Evolutionary conservation across 768 basidiomycete genomes (phyloP).

Genomic region (Xanthoconium purpureum): DNA sequence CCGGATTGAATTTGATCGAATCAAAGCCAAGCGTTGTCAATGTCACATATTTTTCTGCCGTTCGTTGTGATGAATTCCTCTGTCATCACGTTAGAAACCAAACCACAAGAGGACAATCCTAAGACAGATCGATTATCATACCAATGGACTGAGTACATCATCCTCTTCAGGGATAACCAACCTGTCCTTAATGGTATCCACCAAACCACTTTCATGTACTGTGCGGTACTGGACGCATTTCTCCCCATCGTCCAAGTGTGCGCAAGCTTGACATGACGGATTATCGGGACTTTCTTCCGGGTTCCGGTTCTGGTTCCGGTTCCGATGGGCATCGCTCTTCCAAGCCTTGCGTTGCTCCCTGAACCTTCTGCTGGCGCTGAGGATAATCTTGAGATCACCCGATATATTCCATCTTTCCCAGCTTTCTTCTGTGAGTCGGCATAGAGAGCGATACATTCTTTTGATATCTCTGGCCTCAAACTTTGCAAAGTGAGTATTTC

Average conservation of each 20-base stretch:
- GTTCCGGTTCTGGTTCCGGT: not conserved
- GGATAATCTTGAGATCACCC: not conserved
- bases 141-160: not conserved
- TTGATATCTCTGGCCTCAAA: not conserved
- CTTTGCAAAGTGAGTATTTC: not conserved
- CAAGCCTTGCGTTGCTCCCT: not conserved
- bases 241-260: not conserved
- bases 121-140: not conserved
- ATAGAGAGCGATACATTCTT: not conserved
- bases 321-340: not conserved
- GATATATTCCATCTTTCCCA: not conserved
- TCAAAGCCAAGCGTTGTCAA: fast-evolving
- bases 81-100: too few relatives aligned
- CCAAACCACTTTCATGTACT: not conserved
- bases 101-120: too few relatives aligned
- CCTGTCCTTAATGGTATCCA: not conserved
- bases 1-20: not conserved
- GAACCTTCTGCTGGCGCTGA: not conserved
- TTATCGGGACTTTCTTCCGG: too few relatives aligned
- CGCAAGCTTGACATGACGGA: not conserved
- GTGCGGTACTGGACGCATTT: not conserved
- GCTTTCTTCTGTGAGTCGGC: not conserved
- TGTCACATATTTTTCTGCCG: not conserved
- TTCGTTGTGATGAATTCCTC: too few relatives aligned
- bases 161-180: not conserved